Evolutionary conservation across 2,329 filamentous ascomycete genomes (phyloP).

Genomic region (Fusarium piperis): DNA sequence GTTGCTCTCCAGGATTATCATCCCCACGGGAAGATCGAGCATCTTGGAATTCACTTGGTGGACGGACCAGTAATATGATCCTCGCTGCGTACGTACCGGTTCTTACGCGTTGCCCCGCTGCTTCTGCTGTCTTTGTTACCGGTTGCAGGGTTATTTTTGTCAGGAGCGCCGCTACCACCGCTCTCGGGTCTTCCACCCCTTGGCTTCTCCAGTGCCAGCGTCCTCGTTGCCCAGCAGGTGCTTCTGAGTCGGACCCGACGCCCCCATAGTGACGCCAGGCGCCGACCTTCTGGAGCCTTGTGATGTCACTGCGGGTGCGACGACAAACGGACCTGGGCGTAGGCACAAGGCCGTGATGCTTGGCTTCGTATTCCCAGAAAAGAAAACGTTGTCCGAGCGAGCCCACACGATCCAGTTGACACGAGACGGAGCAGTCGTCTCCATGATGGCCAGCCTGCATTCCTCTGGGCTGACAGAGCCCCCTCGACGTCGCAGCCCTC

Average conservation of each 20-base stretch:
- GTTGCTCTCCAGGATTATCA: not conserved
- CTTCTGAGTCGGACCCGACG: slow-evolving; percentile 3
- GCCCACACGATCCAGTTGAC: slow-evolving; percentile 3
- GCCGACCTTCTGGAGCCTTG: slow-evolving; percentile 8
- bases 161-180: not conserved
- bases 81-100: not conserved
- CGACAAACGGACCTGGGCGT: slow-evolving; percentile 5
- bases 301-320: slow-evolving; percentile 38
- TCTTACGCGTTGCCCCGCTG: not conserved
- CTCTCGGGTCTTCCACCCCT: slow-evolving; percentile 16
- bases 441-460: not conserved
- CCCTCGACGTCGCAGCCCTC: not conserved
- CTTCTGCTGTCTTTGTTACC: not conserved
- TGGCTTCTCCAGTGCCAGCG: slow-evolving; percentile 10
- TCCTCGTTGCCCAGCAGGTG: slow-evolving; percentile 19
- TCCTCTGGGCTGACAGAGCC: not conserved
- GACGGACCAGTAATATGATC: not conserved
- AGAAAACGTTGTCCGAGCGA: not conserved
- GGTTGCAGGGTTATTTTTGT: slow-evolving; percentile 29
- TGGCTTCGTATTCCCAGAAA: slow-evolving; percentile 32
- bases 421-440: not conserved
- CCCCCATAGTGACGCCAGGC: slow-evolving; percentile 15
- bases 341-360: slow-evolving; percentile 2
- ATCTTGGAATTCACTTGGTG: slow-evolving; percentile 11
- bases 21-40: not conserved